Evolutionary conservation across 805 yeast species (phyloP).

Genomic region (Millerago galiae): DNA sequence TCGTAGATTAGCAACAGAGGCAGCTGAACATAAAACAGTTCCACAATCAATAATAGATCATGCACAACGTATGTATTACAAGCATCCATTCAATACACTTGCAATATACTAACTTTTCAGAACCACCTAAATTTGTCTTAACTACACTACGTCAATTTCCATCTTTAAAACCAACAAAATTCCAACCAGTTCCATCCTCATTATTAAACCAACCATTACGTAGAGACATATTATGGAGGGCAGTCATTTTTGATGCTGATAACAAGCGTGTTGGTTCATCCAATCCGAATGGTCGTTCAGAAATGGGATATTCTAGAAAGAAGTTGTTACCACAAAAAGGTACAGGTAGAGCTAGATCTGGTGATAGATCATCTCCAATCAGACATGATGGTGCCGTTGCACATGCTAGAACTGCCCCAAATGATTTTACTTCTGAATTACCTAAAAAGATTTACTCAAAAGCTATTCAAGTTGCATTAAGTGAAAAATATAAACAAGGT

Average conservation of each 20-base stretch:
- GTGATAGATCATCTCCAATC: conserved; percentile 92
- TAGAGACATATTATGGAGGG: conserved; percentile 90
- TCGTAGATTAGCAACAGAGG: conserved; percentile 20
- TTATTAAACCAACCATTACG: conserved; percentile 72
- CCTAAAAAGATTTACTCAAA: conserved; percentile 65
- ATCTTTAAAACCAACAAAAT: conserved; percentile 74
- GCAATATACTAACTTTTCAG: conserved; percentile 18
- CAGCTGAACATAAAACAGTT: conserved; percentile 3
- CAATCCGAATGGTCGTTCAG: conserved; percentile 80
- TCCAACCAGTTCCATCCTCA: conserved; percentile 70
- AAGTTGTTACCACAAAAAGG: conserved; percentile 91
- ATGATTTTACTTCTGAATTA: conserved; percentile 75
- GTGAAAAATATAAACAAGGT: conserved; percentile 74
- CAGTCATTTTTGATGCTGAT: conserved; percentile 89
- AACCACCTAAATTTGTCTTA: conserved; percentile 66
- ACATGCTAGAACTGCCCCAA: conserved; percentile 83
- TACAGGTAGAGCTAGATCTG: conserved; percentile 89
- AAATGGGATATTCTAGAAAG: conserved; percentile 76
- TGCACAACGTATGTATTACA: conserved; percentile 15
- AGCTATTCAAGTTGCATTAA: conserved; percentile 78
- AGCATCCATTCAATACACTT: too few species aligned
- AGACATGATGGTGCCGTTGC: conserved; percentile 89
- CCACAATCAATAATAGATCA: conserved; percentile 10
- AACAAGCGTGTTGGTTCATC: conserved; percentile 83
- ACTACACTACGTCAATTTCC: conserved; percentile 83